Evolutionary conservation across 345 rosid species (phyloP), one percentile per base, ranked within the genome.

Genomic region (Salix dunnii): DNA sequence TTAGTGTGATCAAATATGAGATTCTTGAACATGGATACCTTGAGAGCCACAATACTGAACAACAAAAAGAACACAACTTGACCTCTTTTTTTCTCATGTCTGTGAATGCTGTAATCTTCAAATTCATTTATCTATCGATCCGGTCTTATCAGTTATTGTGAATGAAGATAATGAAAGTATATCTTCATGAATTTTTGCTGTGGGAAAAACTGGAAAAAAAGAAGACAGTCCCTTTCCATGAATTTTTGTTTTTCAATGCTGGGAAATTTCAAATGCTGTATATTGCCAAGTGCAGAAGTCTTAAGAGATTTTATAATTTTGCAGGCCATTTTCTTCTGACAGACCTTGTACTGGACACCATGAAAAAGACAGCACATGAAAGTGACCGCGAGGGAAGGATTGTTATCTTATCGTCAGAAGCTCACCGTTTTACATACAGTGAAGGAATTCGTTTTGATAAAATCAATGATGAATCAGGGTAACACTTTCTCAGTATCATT

Each of bases 281-380:
- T 53, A 53, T 53, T 20, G 23, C n/a, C 60, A 53, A 53, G 23
- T 53, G 60, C 60, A 53, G 60, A 53, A 53, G 23, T 53, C 10
- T 3, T 36, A 14, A 36, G 0, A 49, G 71, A 72, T 72, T 71
- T 67, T 53, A 27, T 58, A 31, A 46, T 84, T 35, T 76, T 78
- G 76, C 85, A 82, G 89, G 91, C 18, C 91, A 86, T 75, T 88
- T 88, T 82, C 88, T 88, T 75, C 74, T 88, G 72, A 83, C 88
- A 25, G 80, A 82, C 61, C 89, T 86, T 40, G 65, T 82, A 74
- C 35, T 85, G 67, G 91, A 88, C 31, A 83, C 75, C 21, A 86
- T 86, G 88, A 88, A 86, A 72, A 79, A 71, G 23, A 83, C 91
- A 25, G 81, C 88, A 3, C 65, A 30, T 76, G 78, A 79, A 73